A percentile compares a stretch with the other conserved stretches of the same genome.
phyloP scores from a whole-genome alignment of 768 basidiomycete species.

The Leccinum longicurvipes region DNA sequence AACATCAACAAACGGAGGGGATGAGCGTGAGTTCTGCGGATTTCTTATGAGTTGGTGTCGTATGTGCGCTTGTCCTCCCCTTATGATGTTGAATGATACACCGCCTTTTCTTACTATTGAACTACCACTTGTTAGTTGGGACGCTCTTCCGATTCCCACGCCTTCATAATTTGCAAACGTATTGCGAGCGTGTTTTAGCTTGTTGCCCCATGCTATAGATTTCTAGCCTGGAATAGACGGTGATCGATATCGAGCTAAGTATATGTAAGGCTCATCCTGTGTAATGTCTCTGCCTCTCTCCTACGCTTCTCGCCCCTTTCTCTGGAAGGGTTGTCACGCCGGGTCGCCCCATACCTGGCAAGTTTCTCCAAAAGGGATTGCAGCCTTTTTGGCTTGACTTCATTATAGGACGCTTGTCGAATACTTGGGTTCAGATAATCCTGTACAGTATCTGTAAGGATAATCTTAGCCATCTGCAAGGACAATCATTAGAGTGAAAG shows the following conservation, averaged over 20 bases:
- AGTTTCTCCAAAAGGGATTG: slow-evolving; percentile 78
- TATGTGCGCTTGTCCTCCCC: slow-evolving; percentile 50
- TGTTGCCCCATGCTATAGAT: neutral
- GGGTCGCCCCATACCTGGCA: slow-evolving; percentile 59
- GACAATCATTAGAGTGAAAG: slow-evolving; percentile 5
- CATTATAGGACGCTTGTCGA: slow-evolving; percentile 63
- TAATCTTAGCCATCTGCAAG: slow-evolving; percentile 65
- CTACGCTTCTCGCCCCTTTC: slow-evolving; percentile 70
- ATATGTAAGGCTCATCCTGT: slow-evolving; percentile 43
- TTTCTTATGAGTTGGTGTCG: slow-evolving; percentile 38
- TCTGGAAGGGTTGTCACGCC: slow-evolving; percentile 55
- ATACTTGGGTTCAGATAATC: slow-evolving; percentile 73
- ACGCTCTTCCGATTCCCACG: slow-evolving; percentile 25
- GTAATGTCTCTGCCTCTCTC: slow-evolving; percentile 76
- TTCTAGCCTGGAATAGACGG: slow-evolving; percentile 8
- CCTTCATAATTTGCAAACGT: slow-evolving; percentile 4
- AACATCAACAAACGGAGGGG: slow-evolving; percentile 80
- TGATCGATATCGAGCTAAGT: slow-evolving; percentile 7
- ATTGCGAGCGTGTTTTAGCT: slow-evolving; percentile 5
- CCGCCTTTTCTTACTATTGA: slow-evolving; percentile 40
- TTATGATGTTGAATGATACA: slow-evolving; percentile 56
- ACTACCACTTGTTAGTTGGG: slow-evolving; percentile 32
- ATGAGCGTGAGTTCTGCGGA: slow-evolving; percentile 39
- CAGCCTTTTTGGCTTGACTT: slow-evolving; percentile 68
- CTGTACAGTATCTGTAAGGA: slow-evolving; percentile 68